Base-by-base conservation (phyloP, 352 stramenopile species). In the Globisporangium polare region DNA sequence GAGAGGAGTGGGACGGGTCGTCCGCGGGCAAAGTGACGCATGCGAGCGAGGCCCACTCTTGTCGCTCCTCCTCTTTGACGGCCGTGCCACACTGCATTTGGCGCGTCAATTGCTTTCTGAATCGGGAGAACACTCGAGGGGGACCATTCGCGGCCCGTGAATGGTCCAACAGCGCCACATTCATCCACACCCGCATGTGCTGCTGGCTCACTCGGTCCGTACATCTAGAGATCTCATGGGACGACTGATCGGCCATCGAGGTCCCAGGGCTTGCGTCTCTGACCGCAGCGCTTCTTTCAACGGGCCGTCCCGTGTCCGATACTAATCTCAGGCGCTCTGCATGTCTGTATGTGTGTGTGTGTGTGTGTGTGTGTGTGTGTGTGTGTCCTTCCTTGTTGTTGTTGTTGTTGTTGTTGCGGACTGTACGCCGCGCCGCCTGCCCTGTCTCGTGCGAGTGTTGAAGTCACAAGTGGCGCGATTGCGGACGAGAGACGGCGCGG, bases 381-480 rank as follows among this genome's bases (percentile, higher is more conserved):
- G n/a, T 33, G 29, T 33, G 29, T 33, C 29, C 29, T 33, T 33
- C 29, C 24, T 53, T 53, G 24, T 35, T 18, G n/a, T n/a, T n/a
- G n/a, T n/a, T n/a, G n/a, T n/a, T n/a, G n/a, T 53, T 53, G 24
- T 35, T 18, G 46, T 27, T 37, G 29, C 15, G 29, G 15, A 53
- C 26, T 7, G 26, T 1, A 53, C 37, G 20, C 45, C 3, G 46
- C 46, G 10, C 12, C 15, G 3, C 5, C n/a, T 7, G 49, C 49
- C 5, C 49, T n/a, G 27, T 55, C 27, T 39, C 49, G 27, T 41
- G 49, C 49, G 18, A 55, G 49, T 55, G 49, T 55, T 55, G 49
- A 55, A 55, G 49, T 55, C 49, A 55, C 49, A 55, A 7, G 18
- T 22, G 27, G 27, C 2, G 27, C 27, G 27, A 55, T 55, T 55